A percentile compares a stretch with the other conserved stretches of the same genome.
Conservation (phyloP, 73 alveolate genomes). For the Stentor coeruleus region DNA sequence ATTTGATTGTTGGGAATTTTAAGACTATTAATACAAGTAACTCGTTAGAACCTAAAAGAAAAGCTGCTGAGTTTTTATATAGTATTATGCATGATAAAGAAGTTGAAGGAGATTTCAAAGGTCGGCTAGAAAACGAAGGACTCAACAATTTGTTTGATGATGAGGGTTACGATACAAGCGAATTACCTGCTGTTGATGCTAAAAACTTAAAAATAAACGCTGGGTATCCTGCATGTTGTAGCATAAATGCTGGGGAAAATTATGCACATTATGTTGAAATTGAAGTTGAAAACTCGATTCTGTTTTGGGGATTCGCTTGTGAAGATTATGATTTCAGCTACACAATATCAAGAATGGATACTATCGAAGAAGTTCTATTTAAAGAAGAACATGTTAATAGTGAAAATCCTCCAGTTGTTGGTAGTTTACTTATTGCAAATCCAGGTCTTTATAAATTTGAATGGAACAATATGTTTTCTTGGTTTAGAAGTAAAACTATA, state of each 20-base stretch:
- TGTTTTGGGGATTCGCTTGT: slow-evolving; percentile 5
- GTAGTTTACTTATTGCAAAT: not conserved
- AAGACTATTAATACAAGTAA: not conserved
- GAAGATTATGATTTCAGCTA: slow-evolving; percentile 7
- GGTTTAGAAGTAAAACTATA: slow-evolving; percentile 4
- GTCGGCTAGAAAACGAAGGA: slow-evolving; percentile 12
- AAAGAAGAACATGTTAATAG: not conserved
- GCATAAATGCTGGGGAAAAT: slow-evolving; percentile 9
- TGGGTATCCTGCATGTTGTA: not conserved
- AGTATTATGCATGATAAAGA: not conserved
- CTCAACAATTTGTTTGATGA: not conserved
- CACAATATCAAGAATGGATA: not conserved
- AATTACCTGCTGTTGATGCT: not conserved
- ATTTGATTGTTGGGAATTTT: not conserved
- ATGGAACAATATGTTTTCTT: slow-evolving; percentile 13
- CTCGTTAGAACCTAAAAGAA: not conserved
- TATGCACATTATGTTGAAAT: not conserved
- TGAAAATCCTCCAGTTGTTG: not conserved
- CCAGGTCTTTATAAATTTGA: slow-evolving; percentile 22
- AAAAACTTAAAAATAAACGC: not conserved
- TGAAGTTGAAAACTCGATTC: not conserved
- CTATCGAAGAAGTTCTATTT: not conserved
- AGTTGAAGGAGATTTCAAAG: slow-evolving; percentile 8
- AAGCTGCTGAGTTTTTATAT: not conserved
- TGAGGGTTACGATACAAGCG: not conserved